These are phyloP conservation scores for Penicillium bialowiezense DNA, from an alignment of 495 filamentous ascomycete genomes.

Conservation along the genomic window DNA sequence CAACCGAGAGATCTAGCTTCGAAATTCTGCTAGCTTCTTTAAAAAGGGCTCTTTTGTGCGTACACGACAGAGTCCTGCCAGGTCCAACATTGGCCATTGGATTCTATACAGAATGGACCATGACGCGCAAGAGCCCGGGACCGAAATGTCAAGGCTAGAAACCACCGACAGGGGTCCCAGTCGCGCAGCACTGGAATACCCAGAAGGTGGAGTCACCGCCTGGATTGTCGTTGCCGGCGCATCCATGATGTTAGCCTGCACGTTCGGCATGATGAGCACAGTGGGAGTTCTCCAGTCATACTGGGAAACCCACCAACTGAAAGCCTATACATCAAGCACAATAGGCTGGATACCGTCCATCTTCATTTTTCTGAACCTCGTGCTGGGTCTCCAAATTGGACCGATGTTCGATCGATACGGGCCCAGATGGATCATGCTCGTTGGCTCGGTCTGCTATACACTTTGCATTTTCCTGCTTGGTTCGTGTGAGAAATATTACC, in stretches of 20 bases:
- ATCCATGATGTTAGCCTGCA: slow-evolving; percentile 54
- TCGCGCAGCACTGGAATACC: slow-evolving; percentile 31
- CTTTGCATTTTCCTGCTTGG: slow-evolving; percentile 52
- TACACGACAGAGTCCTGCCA: no score
- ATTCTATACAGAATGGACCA: neutral
- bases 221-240: slow-evolving; percentile 62
- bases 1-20: no score
- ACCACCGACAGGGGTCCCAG: neutral
- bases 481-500: slow-evolving; percentile 54
- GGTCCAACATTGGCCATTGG: no score
- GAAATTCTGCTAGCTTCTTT: no score
- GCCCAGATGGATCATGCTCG: slow-evolving; percentile 46
- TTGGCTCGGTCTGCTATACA: slow-evolving; percentile 46
- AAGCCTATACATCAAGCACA: slow-evolving; percentile 43
- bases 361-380: slow-evolving; percentile 59
- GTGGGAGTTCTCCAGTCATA: slow-evolving; percentile 60
- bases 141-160: neutral
- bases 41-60: no score
- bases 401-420: slow-evolving; percentile 61
- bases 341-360: slow-evolving; percentile 63
- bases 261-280: slow-evolving; percentile 57
- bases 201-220: slow-evolving; percentile 54
- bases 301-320: slow-evolving; percentile 54
- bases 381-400: slow-evolving; percentile 58
- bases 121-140: neutral